These are phyloP conservation scores for Dalbergia oliveri DNA, from an alignment of 306 rosid species.

Conservation along the genomic window DNA sequence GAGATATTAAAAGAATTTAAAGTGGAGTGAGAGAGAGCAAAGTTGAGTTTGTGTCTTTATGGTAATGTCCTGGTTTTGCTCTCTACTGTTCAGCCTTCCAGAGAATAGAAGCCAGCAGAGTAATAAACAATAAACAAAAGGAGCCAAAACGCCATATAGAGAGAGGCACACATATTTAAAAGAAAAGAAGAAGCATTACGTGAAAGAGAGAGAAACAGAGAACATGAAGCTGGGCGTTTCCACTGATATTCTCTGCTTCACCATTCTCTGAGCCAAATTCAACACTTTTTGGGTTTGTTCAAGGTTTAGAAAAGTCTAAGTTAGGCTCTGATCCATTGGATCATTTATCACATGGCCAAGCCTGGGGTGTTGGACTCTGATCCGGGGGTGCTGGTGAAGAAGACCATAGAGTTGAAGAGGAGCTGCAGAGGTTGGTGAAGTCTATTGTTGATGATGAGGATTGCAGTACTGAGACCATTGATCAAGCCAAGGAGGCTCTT, in stretches of 20 bases:
- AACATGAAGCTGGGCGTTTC: conserved; percentile 46
- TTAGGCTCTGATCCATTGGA: conserved; percentile 18
- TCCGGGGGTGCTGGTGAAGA: conserved; percentile 65
- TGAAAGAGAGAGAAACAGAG: conserved; percentile 6
- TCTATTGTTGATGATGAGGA: conserved; percentile 76
- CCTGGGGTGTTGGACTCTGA: conserved; percentile 70
- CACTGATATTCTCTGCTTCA: conserved; percentile 51
- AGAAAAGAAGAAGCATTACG: neutral
- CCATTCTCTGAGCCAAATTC: conserved; percentile 48
- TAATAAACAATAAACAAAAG: conserved; percentile 38
- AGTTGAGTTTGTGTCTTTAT: conserved; percentile 35
- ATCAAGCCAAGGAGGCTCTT: conserved; percentile 69
- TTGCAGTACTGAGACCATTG: conserved; percentile 62
- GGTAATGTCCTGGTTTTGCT: conserved; percentile 42
- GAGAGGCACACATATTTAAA: neutral
- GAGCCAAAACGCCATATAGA: conserved; percentile 18
- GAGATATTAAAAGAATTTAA: conserved; percentile 28
- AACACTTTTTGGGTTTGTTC: conserved; percentile 14
- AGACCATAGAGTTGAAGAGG: conserved; percentile 75
- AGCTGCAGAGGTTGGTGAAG: conserved; percentile 68
- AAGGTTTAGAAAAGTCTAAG: neutral
- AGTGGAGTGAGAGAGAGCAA: conserved; percentile 37
- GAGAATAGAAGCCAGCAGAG: conserved; percentile 35
- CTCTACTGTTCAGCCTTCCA: conserved; percentile 44
- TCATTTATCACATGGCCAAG: conserved; percentile 67